Evolutionary conservation across 345 rosid species (phyloP), one percentile per base, ranked within the genome.

Genomic region (Abelmoschus esculentus): DNA sequence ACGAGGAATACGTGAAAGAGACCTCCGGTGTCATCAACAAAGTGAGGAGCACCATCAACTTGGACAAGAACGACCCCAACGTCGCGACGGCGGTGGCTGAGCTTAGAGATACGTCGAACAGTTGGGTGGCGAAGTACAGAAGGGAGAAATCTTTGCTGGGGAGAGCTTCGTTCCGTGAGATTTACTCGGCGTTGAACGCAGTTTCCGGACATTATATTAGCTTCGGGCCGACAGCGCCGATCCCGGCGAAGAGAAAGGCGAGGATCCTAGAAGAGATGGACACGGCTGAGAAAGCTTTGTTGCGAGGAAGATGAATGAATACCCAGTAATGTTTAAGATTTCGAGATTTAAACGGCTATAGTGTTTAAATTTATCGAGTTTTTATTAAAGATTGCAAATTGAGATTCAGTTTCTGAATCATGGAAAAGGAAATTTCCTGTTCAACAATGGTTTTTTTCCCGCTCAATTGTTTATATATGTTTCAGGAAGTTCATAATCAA

Each of bases 121-220:
- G 81, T 0, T 95, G 99, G 99, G 97, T 91, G 70, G 97, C 99
- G 0, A 95, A 95, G 91, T 93, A 93, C 70, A 71, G 96, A 77
- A 87, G 85, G 74, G 97, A 93, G 91, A 93, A 93, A 67, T 81
- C 95, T 7, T 79, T 93, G 38, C 80, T 93, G 2, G 97, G 26
- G 9, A 85, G 89, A 69, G 42, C 89, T 52, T 93, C 97, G 0
- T 93, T 86, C 47, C 66, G 97, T 22, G 98, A 93, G 70, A 89
- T 91, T 0, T 93, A 93, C 78, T 91, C 96, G 13, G 97, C 98
- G 1, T 71, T 93, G 82, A 93, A 93, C 66, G 98, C 93, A 8
- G 93, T 93, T 42, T 88, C 96, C 0, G 96, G 96, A 5, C 97
- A 93, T 78, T 91, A 93, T 72, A 83, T 93, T 70, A 93, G 97